phyloP scores from a whole-genome alignment of 306 rosid species.

The Vachellia collinsii region DNA sequence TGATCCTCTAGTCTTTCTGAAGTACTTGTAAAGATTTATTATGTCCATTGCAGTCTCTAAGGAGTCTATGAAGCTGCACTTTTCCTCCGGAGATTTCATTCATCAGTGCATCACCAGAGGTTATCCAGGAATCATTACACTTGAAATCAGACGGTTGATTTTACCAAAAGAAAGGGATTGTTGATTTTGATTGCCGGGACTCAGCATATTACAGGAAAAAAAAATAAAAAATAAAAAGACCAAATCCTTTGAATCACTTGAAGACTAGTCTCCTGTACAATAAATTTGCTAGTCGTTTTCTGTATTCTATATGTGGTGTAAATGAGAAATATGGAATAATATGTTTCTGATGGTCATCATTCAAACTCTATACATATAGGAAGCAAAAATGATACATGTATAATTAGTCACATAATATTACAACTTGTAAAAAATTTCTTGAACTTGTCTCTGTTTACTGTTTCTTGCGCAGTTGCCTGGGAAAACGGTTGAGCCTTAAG shows the following conservation, averaged over 20 bases:
- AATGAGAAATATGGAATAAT: slow-evolving; percentile 31
- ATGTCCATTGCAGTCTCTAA: neutral
- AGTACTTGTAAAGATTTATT: neutral
- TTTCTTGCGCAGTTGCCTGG: slow-evolving; percentile 35
- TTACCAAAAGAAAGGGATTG: neutral
- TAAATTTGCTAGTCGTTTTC: neutral
- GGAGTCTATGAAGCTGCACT: neutral
- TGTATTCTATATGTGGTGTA: slow-evolving; percentile 12
- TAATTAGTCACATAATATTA: slow-evolving; percentile 26
- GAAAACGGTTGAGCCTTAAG: slow-evolving; percentile 28
- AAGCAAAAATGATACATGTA: slow-evolving; percentile 15
- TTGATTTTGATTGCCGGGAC: slow-evolving; percentile 6
- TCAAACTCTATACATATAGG: slow-evolving; percentile 33
- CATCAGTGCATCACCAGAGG: neutral
- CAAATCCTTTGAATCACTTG: neutral
- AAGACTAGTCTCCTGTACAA: neutral
- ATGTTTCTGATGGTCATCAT: slow-evolving; percentile 30
- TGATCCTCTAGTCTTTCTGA: neutral
- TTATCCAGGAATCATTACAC: slow-evolving; percentile 5
- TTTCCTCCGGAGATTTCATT: slow-evolving; percentile 10
- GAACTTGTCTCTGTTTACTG: slow-evolving; percentile 17
- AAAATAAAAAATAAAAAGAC: neutral
- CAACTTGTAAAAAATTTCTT: slow-evolving; percentile 12
- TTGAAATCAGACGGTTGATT: neutral
- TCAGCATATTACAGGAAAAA: neutral